phyloP scores from a whole-genome alignment of 768 basidiomycete genomes.

The Pisolithus tinctorius region DNA sequence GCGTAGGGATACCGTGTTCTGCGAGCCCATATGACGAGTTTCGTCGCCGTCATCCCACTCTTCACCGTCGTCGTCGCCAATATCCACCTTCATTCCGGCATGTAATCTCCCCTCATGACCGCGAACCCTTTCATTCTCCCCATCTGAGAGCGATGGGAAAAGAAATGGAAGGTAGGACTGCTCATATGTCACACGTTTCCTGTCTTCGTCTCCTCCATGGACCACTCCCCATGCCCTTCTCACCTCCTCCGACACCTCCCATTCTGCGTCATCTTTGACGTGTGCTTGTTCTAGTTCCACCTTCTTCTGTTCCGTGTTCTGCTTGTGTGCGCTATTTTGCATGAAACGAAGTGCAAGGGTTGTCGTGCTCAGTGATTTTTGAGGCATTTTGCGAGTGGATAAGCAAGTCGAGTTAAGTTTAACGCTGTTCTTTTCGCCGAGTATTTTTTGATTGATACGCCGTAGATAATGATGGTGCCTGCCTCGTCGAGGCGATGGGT shows the following conservation, averaged over 20 bases:
- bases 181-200: slow-evolving; percentile 42
- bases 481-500: not conserved
- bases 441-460: no score
- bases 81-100: not conserved
- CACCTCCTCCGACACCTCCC: slow-evolving; percentile 51
- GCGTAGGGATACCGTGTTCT: slow-evolving; percentile 14
- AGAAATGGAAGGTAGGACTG: slow-evolving; percentile 62
- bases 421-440: no score
- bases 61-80: slow-evolving; percentile 1
- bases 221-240: slow-evolving; percentile 44
- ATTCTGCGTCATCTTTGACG: slow-evolving; percentile 57
- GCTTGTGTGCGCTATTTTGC: slow-evolving; percentile 59
- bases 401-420: no score
- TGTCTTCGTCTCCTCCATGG: slow-evolving; percentile 22
- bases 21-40: slow-evolving; percentile 13
- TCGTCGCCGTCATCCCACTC: no score
- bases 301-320: slow-evolving; percentile 25
- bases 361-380: slow-evolving; percentile 53
- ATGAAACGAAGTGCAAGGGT: slow-evolving; percentile 65
- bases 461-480: not conserved
- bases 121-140: slow-evolving; percentile 11
- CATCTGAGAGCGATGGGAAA: slow-evolving; percentile 35
- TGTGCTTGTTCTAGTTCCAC: slow-evolving; percentile 47
- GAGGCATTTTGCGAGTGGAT: not conserved
- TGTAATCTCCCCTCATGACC: not conserved